phyloP scores from a whole-genome alignment of 2,329 filamentous ascomycete species.

The Penicillium concentricum region DNA sequence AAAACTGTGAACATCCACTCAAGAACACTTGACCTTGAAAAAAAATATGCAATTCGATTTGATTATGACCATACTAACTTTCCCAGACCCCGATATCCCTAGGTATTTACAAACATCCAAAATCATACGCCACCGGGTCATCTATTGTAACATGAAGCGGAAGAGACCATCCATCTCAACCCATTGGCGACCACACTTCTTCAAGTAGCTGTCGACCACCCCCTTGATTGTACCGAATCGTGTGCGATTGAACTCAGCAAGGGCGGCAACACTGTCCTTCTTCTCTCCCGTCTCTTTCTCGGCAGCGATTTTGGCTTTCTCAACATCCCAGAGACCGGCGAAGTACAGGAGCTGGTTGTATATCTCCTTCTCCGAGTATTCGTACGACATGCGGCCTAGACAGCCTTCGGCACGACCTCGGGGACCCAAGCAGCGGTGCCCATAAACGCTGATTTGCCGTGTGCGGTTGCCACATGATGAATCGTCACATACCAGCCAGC shows the following conservation, averaged over 20 bases:
- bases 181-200: conserved; percentile 88
- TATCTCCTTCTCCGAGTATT: conserved; percentile 81
- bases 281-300: conserved; percentile 54
- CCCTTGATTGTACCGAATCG: conserved; percentile 74
- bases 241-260: conserved; percentile 79
- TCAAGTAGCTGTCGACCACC: conserved; percentile 78
- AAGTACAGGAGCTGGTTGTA: conserved; percentile 96
- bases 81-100: conserved; percentile 5
- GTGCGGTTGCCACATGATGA: conserved; percentile 81
- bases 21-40: background rate
- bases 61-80: conserved; percentile 2
- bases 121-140: conserved; percentile 23
- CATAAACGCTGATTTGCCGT: conserved; percentile 89
- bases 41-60: conserved; percentile 10
- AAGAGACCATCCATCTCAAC: conserved; percentile 91
- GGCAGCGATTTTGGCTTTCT: conserved; percentile 65
- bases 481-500: conserved; percentile 88
- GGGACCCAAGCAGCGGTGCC: conserved; percentile 82
- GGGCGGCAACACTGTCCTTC: conserved; percentile 64
- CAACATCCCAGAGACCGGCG: conserved; percentile 80
- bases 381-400: conserved; percentile 81
- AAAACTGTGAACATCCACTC: background rate
- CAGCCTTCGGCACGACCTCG: conserved; percentile 82
- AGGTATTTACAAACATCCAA: conserved; percentile 29
- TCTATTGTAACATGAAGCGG: conserved; percentile 53